phyloP scores from a whole-genome alignment of 176 grass and related monocot genomes.

The Eragrostis curvula region DNA sequence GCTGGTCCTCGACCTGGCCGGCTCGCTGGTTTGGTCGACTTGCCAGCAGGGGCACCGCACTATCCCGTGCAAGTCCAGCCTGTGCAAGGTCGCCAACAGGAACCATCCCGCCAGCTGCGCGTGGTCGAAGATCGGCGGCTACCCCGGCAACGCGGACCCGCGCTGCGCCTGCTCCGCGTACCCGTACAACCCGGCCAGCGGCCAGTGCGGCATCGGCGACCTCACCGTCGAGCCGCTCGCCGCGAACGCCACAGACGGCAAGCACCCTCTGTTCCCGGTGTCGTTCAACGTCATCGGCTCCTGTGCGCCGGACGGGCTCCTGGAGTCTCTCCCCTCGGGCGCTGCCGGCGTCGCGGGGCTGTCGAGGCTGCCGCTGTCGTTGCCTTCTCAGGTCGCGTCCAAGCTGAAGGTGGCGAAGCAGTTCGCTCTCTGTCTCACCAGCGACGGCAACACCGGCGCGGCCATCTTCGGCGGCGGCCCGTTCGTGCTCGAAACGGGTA shows the following conservation, averaged over 20 bases:
- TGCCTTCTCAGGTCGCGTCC: constrained; percentile 45
- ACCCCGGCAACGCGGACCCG: not conserved
- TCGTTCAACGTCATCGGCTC: not conserved
- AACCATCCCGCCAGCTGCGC: too few relatives aligned
- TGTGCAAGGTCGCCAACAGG: not conserved
- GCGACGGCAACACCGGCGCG: constrained; percentile 1
- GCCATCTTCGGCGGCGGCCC: constrained; percentile 57
- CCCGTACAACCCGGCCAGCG: constrained; percentile 36
- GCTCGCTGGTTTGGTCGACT: constrained; percentile 35
- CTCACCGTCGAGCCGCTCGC: constrained; percentile 25
- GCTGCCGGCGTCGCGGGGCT: constrained; percentile 43
- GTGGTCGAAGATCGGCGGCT: too few relatives aligned
- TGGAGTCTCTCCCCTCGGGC: not conserved
- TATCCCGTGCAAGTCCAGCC: not conserved
- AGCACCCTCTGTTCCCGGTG: constrained; percentile 31
- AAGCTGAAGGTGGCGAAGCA: constrained; percentile 40
- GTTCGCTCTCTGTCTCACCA: constrained; percentile 62
- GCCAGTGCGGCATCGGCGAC: constrained; percentile 26
- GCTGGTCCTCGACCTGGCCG: constrained; percentile 39
- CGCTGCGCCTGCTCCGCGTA: not conserved
- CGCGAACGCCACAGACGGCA: constrained; percentile 49
- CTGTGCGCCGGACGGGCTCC: not conserved
- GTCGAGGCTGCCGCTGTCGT: constrained; percentile 21
- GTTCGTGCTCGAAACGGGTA: not conserved
- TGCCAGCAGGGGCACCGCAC: constrained; percentile 8